These are phyloP conservation scores for Boletales sp. DNA, from an alignment of 768 basidiomycete species.

Conservation along the genomic window DNA sequence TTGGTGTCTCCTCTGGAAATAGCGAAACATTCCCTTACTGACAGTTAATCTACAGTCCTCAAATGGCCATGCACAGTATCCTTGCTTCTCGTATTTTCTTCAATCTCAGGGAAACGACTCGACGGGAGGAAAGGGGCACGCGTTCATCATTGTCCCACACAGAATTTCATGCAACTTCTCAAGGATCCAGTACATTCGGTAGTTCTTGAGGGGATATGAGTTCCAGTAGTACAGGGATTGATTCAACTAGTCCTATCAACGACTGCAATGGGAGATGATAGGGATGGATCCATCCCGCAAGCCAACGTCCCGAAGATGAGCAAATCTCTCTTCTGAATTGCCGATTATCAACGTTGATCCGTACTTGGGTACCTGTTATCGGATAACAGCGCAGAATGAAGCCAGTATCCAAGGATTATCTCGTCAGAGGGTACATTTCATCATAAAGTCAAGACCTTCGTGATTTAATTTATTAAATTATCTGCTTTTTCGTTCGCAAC, in stretches of 20 bases:
- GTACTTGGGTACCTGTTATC: no score
- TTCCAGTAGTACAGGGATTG: background rate
- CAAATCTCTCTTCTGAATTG: no score
- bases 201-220: background rate
- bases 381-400: no score
- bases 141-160: background rate
- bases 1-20: background rate
- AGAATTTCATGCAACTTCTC: slow-evolving; percentile 8
- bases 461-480: no score
- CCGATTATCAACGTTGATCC: no score
- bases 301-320: no score
- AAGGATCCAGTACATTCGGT: background rate
- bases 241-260: background rate
- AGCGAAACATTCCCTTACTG: background rate
- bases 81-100: slow-evolving; percentile 25
- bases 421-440: no score
- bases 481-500: no score
- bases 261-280: no score
- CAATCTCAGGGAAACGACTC: slow-evolving; percentile 19
- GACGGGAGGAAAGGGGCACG: background rate
- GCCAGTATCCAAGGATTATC: no score
- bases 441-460: no score
- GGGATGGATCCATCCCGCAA: no score
- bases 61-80: slow-evolving; percentile 21
- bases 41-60: slow-evolving; percentile 9